A percentile compares a stretch with the other conserved stretches of the same genome.
Evolutionary conservation across 139 green algal genomes (phyloP).

Genomic region (Micractinium conductrix): DNA sequence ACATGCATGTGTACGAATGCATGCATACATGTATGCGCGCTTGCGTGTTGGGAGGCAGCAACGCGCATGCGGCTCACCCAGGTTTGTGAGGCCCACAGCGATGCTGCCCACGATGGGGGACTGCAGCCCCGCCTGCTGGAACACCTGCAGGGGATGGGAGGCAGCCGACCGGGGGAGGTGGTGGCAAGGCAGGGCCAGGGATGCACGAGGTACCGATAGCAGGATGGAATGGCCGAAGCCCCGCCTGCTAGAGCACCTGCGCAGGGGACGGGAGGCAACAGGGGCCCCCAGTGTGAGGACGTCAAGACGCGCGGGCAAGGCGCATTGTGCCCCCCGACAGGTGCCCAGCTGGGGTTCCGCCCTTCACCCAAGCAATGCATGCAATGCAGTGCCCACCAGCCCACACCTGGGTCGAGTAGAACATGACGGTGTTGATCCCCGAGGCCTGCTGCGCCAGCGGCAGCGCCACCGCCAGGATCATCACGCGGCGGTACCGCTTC

Average conservation of each 20-base stretch:
- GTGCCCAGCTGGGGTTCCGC: no score
- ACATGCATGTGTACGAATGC: no score
- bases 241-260: no score
- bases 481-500: slow-evolving; percentile 57
- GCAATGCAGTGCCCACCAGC: neutral
- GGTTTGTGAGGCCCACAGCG: slow-evolving; percentile 71
- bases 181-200: neutral
- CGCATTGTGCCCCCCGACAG: no score
- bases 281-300: no score
- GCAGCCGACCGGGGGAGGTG: neutral
- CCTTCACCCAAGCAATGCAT: neutral
- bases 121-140: slow-evolving; percentile 66
- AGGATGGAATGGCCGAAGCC: no score
- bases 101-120: slow-evolving; percentile 69
- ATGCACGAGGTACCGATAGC: no score
- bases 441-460: slow-evolving; percentile 78
- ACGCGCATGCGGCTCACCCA: neutral
- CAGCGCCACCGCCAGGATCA: slow-evolving; percentile 64
- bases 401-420: slow-evolving; percentile 61
- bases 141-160: slow-evolving; percentile 52
- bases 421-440: slow-evolving; percentile 89
- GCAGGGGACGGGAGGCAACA: no score
- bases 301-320: no score
- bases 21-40: neutral
- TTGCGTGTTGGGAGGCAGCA: neutral